Percentiles rank a stretch among this genome's conserved stretches.
These are phyloP conservation scores for Achaetomium macrosporum DNA, from an alignment of 2,329 filamentous ascomycete genomes.

Conservation along the genomic window DNA sequence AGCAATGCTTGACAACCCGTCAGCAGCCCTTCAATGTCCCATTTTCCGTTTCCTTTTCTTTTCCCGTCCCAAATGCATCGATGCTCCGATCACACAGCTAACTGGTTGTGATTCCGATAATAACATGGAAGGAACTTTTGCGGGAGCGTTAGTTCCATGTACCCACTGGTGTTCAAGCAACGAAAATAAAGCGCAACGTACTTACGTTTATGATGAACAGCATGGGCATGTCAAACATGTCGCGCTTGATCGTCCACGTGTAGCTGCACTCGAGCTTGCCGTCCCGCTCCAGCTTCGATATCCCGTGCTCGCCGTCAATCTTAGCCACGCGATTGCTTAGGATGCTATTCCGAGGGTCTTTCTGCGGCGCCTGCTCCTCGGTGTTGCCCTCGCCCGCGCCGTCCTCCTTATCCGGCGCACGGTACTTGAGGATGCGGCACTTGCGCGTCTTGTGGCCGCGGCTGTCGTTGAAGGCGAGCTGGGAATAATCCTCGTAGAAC, in stretches of 20 bases:
- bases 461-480: slow-evolving; percentile 86
- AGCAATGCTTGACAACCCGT: slow-evolving; percentile 1
- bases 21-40: slow-evolving; percentile 1
- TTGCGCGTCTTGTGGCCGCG: slow-evolving; percentile 76
- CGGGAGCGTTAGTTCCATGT: background rate
- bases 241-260: slow-evolving; percentile 94
- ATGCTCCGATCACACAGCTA: slow-evolving; percentile 42
- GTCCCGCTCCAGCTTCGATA: slow-evolving; percentile 75
- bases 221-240: slow-evolving; percentile 98
- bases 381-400: slow-evolving; percentile 22
- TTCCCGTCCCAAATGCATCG: slow-evolving; percentile 3
- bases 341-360: slow-evolving; percentile 43
- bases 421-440: slow-evolving; percentile 86
- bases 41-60: slow-evolving; percentile 7
- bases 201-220: slow-evolving; percentile 96
- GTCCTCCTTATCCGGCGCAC: slow-evolving; percentile 58
- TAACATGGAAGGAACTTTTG: slow-evolving; percentile 54
- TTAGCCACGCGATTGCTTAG: slow-evolving; percentile 55
- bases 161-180: background rate
- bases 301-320: slow-evolving; percentile 69
- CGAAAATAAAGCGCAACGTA: slow-evolving; percentile 25
- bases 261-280: slow-evolving; percentile 93
- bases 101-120: slow-evolving; percentile 52
- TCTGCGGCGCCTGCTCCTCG: slow-evolving; percentile 37
- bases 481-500: slow-evolving; percentile 93